Conservation (phyloP, 345 rosid genomes). For the Boechera divaricarpa region DNA sequence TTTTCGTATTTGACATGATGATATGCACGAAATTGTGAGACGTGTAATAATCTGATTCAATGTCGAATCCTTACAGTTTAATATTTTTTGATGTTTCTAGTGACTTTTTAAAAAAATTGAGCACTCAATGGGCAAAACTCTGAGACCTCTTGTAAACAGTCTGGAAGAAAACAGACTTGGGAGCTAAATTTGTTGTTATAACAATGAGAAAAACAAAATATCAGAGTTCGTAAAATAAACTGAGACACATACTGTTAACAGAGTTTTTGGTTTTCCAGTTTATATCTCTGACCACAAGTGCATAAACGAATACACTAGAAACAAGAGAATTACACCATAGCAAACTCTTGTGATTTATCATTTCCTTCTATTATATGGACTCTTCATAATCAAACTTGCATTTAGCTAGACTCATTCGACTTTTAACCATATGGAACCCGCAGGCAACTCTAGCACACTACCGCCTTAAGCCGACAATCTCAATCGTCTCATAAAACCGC, state of each 20-base stretch:
- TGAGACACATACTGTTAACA: too few species aligned
- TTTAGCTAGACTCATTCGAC: background rate
- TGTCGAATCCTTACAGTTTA: background rate
- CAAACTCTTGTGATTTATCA: background rate
- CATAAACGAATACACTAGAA: background rate
- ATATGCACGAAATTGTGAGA: background rate
- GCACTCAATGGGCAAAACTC: too few species aligned
- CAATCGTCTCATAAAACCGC: background rate
- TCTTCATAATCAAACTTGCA: background rate
- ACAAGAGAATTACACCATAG: background rate
- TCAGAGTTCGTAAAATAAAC: background rate
- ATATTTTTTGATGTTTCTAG: background rate
- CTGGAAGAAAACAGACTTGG: background rate
- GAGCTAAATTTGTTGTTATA: background rate
- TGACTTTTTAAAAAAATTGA: too few species aligned
- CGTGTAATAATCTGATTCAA: background rate
- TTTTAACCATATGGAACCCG: background rate
- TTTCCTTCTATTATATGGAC: background rate
- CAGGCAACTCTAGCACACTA: background rate
- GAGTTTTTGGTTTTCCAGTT: background rate
- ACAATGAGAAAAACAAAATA: background rate
- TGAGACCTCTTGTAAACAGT: background rate
- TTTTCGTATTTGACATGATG: background rate
- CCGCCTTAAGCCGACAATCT: background rate
- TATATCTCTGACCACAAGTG: background rate